A percentile compares a stretch with the other conserved stretches of the same genome.
Conservation (phyloP, 768 basidiomycete genomes). For the Trametes villosa region DNA sequence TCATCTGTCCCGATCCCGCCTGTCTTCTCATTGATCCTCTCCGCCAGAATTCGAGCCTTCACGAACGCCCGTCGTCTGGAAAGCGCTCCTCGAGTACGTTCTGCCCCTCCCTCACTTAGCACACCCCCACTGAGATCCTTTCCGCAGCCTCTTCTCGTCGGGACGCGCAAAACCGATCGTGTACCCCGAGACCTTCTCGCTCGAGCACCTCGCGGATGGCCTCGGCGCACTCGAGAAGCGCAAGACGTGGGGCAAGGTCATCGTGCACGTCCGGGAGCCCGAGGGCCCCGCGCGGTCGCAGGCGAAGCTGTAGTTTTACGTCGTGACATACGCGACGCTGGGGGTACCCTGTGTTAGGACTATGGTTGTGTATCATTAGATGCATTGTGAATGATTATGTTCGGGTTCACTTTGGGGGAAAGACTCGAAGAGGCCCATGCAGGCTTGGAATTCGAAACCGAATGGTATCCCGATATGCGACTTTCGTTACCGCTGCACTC, state of each 20-base stretch:
- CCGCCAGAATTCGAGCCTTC: conserved; percentile 63
- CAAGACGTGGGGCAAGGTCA: conserved; percentile 91
- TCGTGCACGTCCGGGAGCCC: conserved; percentile 67
- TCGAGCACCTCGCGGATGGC: conserved; percentile 70
- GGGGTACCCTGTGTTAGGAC: too few relatives aligned
- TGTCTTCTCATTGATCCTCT: neutral
- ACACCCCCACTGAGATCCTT: neutral
- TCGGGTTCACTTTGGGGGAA: neutral
- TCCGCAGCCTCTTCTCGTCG: conserved; percentile 65
- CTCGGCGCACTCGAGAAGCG: conserved; percentile 76
- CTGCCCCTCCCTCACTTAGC: neutral
- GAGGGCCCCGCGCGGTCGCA: conserved; percentile 28
- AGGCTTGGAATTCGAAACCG: too few relatives aligned
- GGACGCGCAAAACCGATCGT: conserved; percentile 69
- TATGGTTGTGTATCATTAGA: neutral
- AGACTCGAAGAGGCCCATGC: too few relatives aligned
- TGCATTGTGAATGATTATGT: too few relatives aligned
- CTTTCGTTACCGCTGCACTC: too few relatives aligned
- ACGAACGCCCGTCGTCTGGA: conserved; percentile 72
- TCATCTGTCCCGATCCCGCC: neutral
- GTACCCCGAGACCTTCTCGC: conserved; percentile 69
- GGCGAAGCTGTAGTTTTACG: conserved; percentile 47
- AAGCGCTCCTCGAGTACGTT: conserved; percentile 64
- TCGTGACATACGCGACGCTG: neutral
- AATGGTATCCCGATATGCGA: too few relatives aligned